These are phyloP conservation scores for Suillus subalutaceus DNA, from an alignment of 768 basidiomycete genomes.

Conservation along the genomic window DNA sequence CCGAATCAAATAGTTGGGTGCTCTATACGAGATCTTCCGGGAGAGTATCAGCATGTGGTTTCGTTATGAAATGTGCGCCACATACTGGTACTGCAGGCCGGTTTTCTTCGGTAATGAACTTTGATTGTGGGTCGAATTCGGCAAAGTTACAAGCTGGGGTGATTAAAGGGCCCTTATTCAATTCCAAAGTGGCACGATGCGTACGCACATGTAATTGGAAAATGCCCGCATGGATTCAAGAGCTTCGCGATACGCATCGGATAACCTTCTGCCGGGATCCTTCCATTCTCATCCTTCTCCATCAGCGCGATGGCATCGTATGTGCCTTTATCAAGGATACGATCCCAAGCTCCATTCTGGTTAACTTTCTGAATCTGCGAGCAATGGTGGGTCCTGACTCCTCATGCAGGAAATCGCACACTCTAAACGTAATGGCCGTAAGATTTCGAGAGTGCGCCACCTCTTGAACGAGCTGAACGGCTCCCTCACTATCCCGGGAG, in stretches of 20 bases:
- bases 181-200: not conserved
- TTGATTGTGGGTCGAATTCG: conserved; percentile 65
- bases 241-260: conserved; percentile 56
- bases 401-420: conserved; percentile 67
- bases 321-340: conserved; percentile 86
- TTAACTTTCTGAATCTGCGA: conserved; percentile 16
- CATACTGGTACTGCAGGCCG: conserved; percentile 68
- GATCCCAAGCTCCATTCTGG: conserved; percentile 55
- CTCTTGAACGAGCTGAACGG: conserved; percentile 61
- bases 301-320: conserved; percentile 83
- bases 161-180: not conserved
- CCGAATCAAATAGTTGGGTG: conserved; percentile 78
- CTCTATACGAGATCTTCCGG: conserved; percentile 67
- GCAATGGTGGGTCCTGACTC: conserved; percentile 39
- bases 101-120: conserved; percentile 52
- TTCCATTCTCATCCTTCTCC: conserved; percentile 56
- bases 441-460: conserved; percentile 52
- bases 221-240: conserved; percentile 67
- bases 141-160: conserved; percentile 81
- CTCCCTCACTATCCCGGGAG: conserved; percentile 68
- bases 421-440: conserved; percentile 52
- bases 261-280: conserved; percentile 58
- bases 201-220: conserved; percentile 78
- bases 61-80: not conserved
- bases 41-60: conserved; percentile 3